A percentile compares a stretch with the other conserved stretches of the same genome.
phyloP scores from a whole-genome alignment of 305 asterid genomes.

The Striga hermonthica region DNA sequence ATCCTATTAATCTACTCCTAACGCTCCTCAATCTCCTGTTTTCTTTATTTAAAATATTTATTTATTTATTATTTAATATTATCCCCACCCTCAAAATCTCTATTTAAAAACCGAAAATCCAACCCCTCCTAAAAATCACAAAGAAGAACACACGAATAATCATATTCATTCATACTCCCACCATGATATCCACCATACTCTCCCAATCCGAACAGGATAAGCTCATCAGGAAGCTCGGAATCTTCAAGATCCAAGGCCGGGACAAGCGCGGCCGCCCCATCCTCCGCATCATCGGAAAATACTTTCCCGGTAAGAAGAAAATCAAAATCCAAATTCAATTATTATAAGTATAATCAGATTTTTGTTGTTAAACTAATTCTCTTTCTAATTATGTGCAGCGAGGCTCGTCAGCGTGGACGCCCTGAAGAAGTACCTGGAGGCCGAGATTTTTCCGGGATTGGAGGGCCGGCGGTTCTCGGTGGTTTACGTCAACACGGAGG shows the following conservation, averaged over 20 bases:
- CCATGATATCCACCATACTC: conserved; percentile 34
- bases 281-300: conserved; percentile 64
- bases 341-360: neutral
- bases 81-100: conserved; percentile 21
- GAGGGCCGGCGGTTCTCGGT: conserved; percentile 51
- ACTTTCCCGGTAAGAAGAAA: conserved; percentile 59
- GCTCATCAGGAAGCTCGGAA: conserved; percentile 52
- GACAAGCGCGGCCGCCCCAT: conserved; percentile 62
- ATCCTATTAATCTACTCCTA: too few species aligned
- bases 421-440: conserved; percentile 56
- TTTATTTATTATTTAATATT: neutral
- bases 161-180: neutral
- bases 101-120: conserved; percentile 18
- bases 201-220: conserved; percentile 46
- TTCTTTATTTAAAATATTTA: too few species aligned
- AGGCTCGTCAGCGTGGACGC: conserved; percentile 42
- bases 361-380: neutral
- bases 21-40: too few species aligned
- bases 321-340: neutral
- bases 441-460: conserved; percentile 49
- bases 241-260: conserved; percentile 73
- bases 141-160: neutral
- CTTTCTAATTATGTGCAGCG: conserved; percentile 33
- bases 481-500: conserved; percentile 65
- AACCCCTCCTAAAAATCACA: neutral